Base-by-base conservation (phyloP, 1,139 yeast species). In the Blastobotrys ciferrii region DNA sequence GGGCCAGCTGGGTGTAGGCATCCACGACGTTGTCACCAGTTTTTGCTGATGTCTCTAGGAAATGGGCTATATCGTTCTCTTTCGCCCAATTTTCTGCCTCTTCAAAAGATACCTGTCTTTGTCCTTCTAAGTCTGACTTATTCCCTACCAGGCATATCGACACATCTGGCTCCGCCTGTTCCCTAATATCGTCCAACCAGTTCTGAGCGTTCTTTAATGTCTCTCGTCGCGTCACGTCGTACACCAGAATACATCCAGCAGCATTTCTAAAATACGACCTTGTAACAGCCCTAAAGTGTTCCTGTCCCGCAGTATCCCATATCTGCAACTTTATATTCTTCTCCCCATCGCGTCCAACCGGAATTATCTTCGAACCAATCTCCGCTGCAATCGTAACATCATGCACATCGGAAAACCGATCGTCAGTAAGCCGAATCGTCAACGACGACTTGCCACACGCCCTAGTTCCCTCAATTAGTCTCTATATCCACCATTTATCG, bases 231-330 rank as follows among this genome's bases (percentile, higher is more conserved):
- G 94, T 86, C 32, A 89, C 91, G n/a, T 89, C 84, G 67, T 89
- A 89, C 11, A 89, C 96, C 53, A 89, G 72, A 47, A 89, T 65
- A 59, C 87, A 86, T 3, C 95, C 95, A 61, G 84, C 84, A 13
- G 94, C 94, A 40, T 88, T 82, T 53, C 86, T 85, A 67, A 89
- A 89, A 66, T 89, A 89, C 55, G 84, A 74, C 62, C 84, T 82
- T 53, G 88, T 78, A 87, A 89, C 89, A 33, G 96, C 95, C 54
- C 89, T 78, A 67, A 88, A 89, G 68, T 89, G 96, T 69, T 89
- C 97, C 73, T 89, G 96, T 32, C 97, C 97, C 1, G 96, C 96
- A 39, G 97, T 89, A 66, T 89, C 96, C 70, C 69, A 65, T 46
- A 63, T 58, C 42, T 59, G 62, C 9, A 57, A 55, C 49, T 58